These are phyloP conservation scores for Aspergillus ellipticus DNA, from an alignment of 495 filamentous ascomycete genomes.

Conservation along the genomic window DNA sequence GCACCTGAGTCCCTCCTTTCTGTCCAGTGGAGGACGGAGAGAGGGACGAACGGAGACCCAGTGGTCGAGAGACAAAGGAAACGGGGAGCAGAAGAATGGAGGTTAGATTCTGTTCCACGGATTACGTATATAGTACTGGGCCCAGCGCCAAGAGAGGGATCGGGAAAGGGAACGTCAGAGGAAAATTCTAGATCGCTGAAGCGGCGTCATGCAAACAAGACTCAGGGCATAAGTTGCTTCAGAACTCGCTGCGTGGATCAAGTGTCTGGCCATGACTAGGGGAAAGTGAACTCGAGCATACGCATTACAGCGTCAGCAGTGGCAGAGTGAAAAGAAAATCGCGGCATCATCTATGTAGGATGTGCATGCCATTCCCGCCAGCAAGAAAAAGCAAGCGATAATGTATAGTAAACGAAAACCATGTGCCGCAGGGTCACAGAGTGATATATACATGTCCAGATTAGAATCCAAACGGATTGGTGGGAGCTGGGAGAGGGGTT, in stretches of 20 bases:
- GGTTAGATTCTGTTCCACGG: background rate
- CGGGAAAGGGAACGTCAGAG: slow-evolving; percentile 6
- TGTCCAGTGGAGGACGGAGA: background rate
- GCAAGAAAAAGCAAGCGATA: slow-evolving; percentile 14
- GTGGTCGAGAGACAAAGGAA: background rate
- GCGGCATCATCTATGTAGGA: slow-evolving; percentile 8
- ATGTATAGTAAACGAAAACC: slow-evolving; percentile 20
- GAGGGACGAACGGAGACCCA: background rate
- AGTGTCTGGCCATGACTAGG: slow-evolving; percentile 11
- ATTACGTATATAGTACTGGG: slow-evolving; percentile 10
- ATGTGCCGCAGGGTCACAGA: slow-evolving; percentile 20
- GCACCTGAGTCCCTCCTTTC: background rate
- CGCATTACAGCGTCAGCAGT: slow-evolving; percentile 18
- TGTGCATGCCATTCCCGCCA: slow-evolving; percentile 16
- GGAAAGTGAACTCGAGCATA: background rate
- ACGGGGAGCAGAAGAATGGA: background rate
- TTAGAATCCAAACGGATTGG: slow-evolving; percentile 92
- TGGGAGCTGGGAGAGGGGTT: slow-evolving; percentile 59
- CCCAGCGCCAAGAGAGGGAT: background rate
- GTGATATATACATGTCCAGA: slow-evolving; percentile 21
- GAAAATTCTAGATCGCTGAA: slow-evolving; percentile 23
- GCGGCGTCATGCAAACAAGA: slow-evolving; percentile 14
- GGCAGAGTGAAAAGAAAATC: slow-evolving; percentile 3
- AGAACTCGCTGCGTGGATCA: slow-evolving; percentile 8
- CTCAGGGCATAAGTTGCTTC: slow-evolving; percentile 4